Evolutionary conservation across 306 rosid genomes (phyloP), one percentile per base, ranked within the genome.

Genomic region (Vigna nakashimae): DNA sequence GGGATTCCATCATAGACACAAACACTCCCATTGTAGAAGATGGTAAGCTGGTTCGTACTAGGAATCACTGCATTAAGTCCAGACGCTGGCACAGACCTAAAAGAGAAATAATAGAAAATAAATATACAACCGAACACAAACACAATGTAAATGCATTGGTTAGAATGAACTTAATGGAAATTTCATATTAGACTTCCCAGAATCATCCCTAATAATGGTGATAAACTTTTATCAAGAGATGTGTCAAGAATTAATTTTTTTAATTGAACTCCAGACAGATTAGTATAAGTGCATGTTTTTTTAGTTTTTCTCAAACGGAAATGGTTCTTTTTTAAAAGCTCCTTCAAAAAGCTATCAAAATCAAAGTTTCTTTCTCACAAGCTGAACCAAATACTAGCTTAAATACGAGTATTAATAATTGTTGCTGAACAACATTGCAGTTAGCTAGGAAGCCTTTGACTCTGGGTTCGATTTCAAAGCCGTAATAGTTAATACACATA

Each of bases 1-100:
- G 95, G 87, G 40, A 90, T 76, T 63, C 86, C 89, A 66, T 88
- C 89, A 79, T 83, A 90, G 84, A 87, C 84, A 59, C 82, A 83
- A 32, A 88, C 81, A 8, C 84, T 79, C 79, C 95, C 95, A 26
- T 87, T 83, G 13, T 74, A 90, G 84, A 90, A 86, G 74, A 88
- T 86, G 82, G 95, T 85, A 43, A 90, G 88, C 80, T 85, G 89
- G 73, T 63, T 78, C 34, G 82, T 17, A 82, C 76, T 48, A 56
- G 75, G 71, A 75, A 30, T 55, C 71, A 14, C 58, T 26, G 81
- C 75, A 65, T 69, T 84, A 72, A 75, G 43, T 74, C 75, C 84
- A 77, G 91, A 80, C 50, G 73, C 66, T 51, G 82, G 74, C 76
- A 71, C 71, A 24, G 69, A 72, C 80, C 88, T 81, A 79, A 79